phyloP scores from a whole-genome alignment of 441 rosid genomes.

The Aquilaria agallochum region DNA sequence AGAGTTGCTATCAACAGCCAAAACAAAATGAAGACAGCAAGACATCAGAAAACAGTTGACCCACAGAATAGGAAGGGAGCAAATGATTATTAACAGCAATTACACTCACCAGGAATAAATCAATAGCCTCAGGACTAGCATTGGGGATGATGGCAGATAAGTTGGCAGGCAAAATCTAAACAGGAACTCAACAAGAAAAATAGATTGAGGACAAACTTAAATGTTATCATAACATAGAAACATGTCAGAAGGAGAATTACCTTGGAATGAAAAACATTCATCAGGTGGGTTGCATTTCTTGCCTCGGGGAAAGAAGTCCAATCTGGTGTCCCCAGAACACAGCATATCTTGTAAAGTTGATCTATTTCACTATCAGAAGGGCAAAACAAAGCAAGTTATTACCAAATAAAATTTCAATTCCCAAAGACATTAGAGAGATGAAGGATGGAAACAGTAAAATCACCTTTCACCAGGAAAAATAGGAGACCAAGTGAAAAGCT shows the following conservation, averaged over 20 bases:
- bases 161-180: constrained; percentile 54
- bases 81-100: constrained; percentile 2
- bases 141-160: constrained; percentile 65
- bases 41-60: constrained; percentile 8
- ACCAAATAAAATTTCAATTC: no score
- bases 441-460: constrained; percentile 7
- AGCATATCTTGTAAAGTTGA: constrained; percentile 66
- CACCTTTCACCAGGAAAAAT: constrained; percentile 82
- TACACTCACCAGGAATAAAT: constrained; percentile 64
- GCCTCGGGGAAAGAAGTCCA: constrained; percentile 76
- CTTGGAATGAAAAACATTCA: constrained; percentile 60
- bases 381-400: neutral
- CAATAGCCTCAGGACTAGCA: constrained; percentile 83
- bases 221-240: constrained; percentile 7
- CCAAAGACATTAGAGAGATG: neutral
- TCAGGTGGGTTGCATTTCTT: constrained; percentile 54
- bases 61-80: neutral
- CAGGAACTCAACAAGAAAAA: constrained; percentile 18
- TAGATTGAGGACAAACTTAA: constrained; percentile 7
- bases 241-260: constrained; percentile 25
- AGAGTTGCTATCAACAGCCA: constrained; percentile 49
- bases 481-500: constrained; percentile 62
- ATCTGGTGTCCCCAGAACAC: constrained; percentile 63
- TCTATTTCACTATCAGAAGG: constrained; percentile 52
- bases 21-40: constrained; percentile 23